Evolutionary conservation across 768 basidiomycete genomes (phyloP).

Genomic region (Cystobasidium onofrii): DNA sequence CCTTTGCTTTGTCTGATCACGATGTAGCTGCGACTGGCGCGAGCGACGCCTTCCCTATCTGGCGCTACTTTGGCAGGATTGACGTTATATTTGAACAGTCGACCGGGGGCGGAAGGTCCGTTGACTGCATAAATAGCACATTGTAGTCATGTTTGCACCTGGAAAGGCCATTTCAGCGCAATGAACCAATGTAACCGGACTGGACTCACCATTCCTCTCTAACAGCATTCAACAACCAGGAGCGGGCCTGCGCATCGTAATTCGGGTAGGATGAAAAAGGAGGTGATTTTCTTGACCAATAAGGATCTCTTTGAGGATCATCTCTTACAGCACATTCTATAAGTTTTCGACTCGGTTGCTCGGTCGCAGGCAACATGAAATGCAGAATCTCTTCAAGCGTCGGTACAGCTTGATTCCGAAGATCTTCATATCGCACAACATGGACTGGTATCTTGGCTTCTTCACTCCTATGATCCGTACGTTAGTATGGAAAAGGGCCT

Average conservation of each 20-base stretch:
- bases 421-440: conserved; percentile 8
- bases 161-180: neutral
- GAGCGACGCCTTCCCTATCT: neutral
- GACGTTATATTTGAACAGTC: neutral
- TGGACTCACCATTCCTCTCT: conserved; percentile 33
- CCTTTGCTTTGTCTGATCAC: too few species aligned
- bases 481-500: too few species aligned
- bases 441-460: conserved; percentile 19
- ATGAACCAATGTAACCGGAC: neutral
- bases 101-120: neutral
- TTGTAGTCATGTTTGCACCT: neutral
- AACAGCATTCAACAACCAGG: conserved; percentile 27
- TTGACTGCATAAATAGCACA: neutral
- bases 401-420: neutral
- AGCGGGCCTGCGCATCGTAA: conserved; percentile 22
- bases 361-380: conserved; percentile 34
- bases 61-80: neutral
- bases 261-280: conserved; percentile 34
- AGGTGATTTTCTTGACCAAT: conserved; percentile 32
- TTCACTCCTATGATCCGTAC: neutral
- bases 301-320: conserved; percentile 23
- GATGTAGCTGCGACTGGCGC: too few species aligned
- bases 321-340: conserved; percentile 30
- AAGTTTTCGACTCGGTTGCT: conserved; percentile 28
- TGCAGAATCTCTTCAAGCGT: conserved; percentile 35